Evolutionary conservation across 2,329 filamentous ascomycete genomes (phyloP).

Genomic region (Trichoderma koningii): DNA sequence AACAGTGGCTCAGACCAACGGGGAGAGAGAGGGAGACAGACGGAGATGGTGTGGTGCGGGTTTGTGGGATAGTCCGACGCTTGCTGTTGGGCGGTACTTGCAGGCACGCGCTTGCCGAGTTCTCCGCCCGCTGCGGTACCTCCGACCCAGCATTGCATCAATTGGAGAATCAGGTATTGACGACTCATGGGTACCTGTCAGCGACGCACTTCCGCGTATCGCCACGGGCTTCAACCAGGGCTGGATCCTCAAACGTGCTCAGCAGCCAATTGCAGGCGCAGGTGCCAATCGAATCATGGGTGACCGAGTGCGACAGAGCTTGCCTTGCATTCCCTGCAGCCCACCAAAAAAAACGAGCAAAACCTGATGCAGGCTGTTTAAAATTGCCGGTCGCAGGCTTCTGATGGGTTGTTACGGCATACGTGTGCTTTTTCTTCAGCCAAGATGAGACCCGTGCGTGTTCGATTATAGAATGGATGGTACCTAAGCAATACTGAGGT

Average conservation of each 20-base stretch:
- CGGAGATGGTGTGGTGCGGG: slow-evolving; percentile 20
- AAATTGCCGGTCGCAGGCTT: slow-evolving; percentile 15
- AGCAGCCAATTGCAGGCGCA: slow-evolving; percentile 18
- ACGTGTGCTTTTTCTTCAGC: slow-evolving; percentile 10
- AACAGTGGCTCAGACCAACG: slow-evolving; percentile 17
- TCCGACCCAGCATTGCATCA: background rate
- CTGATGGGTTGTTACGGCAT: background rate
- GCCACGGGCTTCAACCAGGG: slow-evolving; percentile 20
- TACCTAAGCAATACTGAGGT: no score
- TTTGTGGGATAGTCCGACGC: slow-evolving; percentile 24
- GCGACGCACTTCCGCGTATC: background rate
- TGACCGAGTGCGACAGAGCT: background rate
- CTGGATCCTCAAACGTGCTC: slow-evolving; percentile 21
- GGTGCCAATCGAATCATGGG: slow-evolving; percentile 5
- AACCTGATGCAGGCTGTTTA: slow-evolving; percentile 22
- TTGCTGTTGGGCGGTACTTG: slow-evolving; percentile 8
- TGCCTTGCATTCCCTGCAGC: slow-evolving; percentile 26
- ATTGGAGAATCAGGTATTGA: background rate
- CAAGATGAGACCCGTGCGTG: background rate
- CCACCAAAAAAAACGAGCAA: slow-evolving; percentile 21
- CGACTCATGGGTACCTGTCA: slow-evolving; percentile 1
- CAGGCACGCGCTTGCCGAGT: slow-evolving; percentile 1
- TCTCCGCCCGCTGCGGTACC: slow-evolving; percentile 12
- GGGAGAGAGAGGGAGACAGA: no score
- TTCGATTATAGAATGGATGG: background rate